Base-by-base conservation (phyloP, 768 basidiomycete genomes). In the Hygrophoropsis aurantiaca region DNA sequence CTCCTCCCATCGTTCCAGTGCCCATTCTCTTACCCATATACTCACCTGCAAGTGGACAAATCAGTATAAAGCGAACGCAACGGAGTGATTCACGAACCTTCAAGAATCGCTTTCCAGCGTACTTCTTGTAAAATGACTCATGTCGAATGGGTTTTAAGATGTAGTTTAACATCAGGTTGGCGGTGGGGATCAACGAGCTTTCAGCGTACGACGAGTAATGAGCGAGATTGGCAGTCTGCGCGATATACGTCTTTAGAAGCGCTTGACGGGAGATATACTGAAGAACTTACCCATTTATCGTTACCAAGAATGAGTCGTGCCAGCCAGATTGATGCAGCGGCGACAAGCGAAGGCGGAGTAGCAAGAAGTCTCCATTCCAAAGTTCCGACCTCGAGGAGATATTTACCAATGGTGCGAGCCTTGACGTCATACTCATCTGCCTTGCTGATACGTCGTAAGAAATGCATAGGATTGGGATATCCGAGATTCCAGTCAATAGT, bases 401-500 rank as follows among this genome's bases (percentile, higher is more conserved):
- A 97, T 65, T 97, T 97, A 27, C 84, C 91, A 16, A 97, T 76
- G 3, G 93, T 94, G 47, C 94, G 73, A 13, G 85, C 85, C 55
- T 90, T 81, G 24, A 88, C 78, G 56, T 94, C 88, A 66, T 92
- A 95, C 46, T 85, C 83, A 57, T 97, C 94, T 3, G 93, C 94
- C 70, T 97, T 97, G 72, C 89, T 92, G 46, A 90, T 84, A 26
- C 94, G 77, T 32, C 94, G 75, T 33, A 97, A 75, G 75, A 87
- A 97, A 53, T 89, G 84, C 70, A 97, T 84, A 2, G 93, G 91
- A 53, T 89, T 92, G 23, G 94, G 90, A 61, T 84, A 90, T 49
- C 83, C 79, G 51, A 97, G 60, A 62, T 94, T 85, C 82, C 89
- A 97, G 23, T 88, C 82, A 44, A 97, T 70, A 8, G 87, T 88